Percentiles rank a stretch among this genome's conserved stretches.
phyloP scores from a whole-genome alignment of 352 stramenopile genomes.

The Globisporangium megalacanthum region DNA sequence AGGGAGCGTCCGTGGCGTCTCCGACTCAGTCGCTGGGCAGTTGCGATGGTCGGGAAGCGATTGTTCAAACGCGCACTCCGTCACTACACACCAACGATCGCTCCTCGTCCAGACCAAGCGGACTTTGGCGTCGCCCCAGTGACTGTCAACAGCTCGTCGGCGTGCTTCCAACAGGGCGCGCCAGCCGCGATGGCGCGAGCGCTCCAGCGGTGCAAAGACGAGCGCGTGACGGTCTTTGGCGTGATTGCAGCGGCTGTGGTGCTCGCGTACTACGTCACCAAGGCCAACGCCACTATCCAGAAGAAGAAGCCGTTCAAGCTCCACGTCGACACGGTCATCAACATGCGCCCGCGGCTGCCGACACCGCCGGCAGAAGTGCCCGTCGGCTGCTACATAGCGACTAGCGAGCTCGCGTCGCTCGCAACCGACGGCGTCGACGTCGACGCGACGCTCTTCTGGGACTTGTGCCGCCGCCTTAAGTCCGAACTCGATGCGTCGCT shows the following conservation, averaged over 20 bases:
- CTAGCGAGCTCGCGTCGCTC: background rate
- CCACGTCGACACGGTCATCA: background rate
- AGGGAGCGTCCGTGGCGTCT: conserved; percentile 15
- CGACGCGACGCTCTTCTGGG: conserved; percentile 8
- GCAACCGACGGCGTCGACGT: conserved; percentile 1
- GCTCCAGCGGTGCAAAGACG: conserved; percentile 28
- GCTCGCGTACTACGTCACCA: conserved; percentile 1
- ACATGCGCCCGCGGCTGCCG: conserved; percentile 3
- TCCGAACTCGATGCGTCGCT: conserved; percentile 5
- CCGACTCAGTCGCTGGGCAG: conserved; percentile 15
- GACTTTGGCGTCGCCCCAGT: conserved; percentile 23
- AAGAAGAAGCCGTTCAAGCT: background rate
- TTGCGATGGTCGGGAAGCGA: conserved; percentile 10
- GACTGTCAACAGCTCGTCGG: conserved; percentile 23
- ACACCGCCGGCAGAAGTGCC: background rate
- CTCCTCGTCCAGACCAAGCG: conserved; percentile 20
- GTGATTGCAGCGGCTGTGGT: conserved; percentile 23
- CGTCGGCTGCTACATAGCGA: background rate
- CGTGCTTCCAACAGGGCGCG: conserved; percentile 31
- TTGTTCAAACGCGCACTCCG: conserved; percentile 14
- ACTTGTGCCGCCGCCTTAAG: conserved; percentile 10
- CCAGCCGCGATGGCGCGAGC: conserved; percentile 27
- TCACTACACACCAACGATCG: conserved; percentile 7
- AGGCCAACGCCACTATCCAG: background rate
- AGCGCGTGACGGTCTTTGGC: conserved; percentile 30